Percentiles rank a stretch among this genome's conserved stretches.
Evolutionary conservation across 352 stramenopile genomes (phyloP).

Genomic region (Blastocystis sp.): DNA sequence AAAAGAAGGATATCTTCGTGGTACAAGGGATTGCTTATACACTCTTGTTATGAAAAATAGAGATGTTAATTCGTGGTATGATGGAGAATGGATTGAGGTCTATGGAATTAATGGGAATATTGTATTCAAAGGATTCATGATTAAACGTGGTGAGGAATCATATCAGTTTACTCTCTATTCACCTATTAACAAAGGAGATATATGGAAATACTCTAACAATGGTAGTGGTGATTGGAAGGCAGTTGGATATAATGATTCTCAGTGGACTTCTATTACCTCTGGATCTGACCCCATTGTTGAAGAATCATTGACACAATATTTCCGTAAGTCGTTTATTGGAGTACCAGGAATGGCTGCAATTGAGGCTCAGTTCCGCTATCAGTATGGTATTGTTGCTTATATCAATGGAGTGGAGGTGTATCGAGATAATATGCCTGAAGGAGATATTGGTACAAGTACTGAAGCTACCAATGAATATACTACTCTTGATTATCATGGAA

Average conservation of each 20-base stretch:
- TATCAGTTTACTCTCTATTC: not conserved
- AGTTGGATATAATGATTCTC: not conserved
- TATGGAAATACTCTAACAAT: not conserved
- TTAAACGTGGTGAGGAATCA: not conserved
- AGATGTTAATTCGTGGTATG: not conserved
- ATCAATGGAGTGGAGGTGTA: constrained; percentile 63
- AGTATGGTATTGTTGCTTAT: constrained; percentile 47
- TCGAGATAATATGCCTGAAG: constrained; percentile 30
- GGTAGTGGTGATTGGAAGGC: not conserved
- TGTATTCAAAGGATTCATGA: not conserved
- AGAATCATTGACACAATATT: not conserved
- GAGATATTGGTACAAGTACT: not conserved
- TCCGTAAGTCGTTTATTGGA: not conserved
- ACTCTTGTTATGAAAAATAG: not conserved
- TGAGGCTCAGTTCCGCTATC: not conserved
- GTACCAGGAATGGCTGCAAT: not conserved
- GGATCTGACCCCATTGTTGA: no score
- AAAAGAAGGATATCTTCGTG: no score
- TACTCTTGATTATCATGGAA: not conserved
- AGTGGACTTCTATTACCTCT: not conserved
- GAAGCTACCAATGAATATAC: not conserved
- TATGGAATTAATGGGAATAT: not conserved
- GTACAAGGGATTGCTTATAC: not conserved
- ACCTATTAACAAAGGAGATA: not conserved
- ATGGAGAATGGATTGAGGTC: not conserved